Evolutionary conservation across 2,329 filamentous ascomycete species (phyloP).

Genomic region (Geoglossum cookeanum): DNA sequence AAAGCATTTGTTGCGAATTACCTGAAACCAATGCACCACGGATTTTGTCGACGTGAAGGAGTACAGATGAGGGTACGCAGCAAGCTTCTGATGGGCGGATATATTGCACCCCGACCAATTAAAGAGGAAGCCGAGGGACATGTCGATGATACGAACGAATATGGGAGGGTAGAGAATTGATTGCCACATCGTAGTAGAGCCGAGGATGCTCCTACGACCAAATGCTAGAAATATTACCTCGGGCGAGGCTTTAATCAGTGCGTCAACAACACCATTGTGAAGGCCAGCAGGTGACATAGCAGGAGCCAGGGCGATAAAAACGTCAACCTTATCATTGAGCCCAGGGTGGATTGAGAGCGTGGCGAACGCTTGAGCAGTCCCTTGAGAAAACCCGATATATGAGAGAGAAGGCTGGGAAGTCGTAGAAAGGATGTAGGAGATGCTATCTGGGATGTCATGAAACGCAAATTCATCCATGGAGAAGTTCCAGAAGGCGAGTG

Average conservation of each 20-base stretch:
- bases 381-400: conserved; percentile 94
- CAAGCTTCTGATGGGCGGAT: conserved; percentile 68
- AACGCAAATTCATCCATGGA: conserved; percentile 98
- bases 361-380: conserved; percentile 91
- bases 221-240: conserved; percentile 86
- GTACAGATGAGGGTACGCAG: conserved; percentile 88
- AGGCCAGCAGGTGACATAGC: conserved; percentile 92
- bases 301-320: conserved; percentile 88
- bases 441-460: conserved; percentile 89
- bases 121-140: conserved; percentile 65
- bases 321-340: conserved; percentile 81
- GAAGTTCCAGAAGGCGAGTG: conserved; percentile 81
- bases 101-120: conserved; percentile 81
- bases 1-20: conserved; percentile 88
- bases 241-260: conserved; percentile 81
- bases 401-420: conserved; percentile 71
- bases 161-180: conserved; percentile 87
- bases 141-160: conserved; percentile 74
- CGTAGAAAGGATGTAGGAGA: conserved; percentile 72
- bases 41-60: conserved; percentile 94
- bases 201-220: conserved; percentile 75
- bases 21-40: conserved; percentile 98
- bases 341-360: conserved; percentile 80
- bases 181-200: conserved; percentile 93
- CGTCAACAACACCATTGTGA: conserved; percentile 77